These are phyloP conservation scores for Trichoderma asperellum DNA, from an alignment of 2,329 filamentous ascomycete genomes.

Conservation along the genomic window DNA sequence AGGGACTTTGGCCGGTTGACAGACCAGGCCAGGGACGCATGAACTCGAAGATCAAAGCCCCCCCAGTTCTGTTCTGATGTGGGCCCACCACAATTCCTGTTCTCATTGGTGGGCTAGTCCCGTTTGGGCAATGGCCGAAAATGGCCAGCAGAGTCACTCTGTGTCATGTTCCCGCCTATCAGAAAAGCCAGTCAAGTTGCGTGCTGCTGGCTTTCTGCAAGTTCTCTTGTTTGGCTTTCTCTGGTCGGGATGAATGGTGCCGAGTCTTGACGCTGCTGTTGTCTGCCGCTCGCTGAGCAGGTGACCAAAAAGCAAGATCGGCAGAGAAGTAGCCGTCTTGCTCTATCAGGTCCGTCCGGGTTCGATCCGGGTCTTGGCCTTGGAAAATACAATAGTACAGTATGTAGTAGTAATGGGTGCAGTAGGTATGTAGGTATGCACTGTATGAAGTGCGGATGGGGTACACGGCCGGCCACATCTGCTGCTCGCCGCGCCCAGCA, in stretches of 20 bases:
- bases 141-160: conserved; percentile 1
- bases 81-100: not conserved
- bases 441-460: not conserved
- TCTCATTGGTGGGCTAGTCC: not conserved
- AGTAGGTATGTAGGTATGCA: not conserved
- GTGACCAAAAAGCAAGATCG: not conserved
- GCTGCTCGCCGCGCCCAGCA: not conserved
- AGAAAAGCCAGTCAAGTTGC: conserved; percentile 11
- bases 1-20: not conserved
- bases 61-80: not conserved
- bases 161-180: conserved; percentile 2
- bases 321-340: not conserved
- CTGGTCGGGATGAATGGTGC: conserved; percentile 1
- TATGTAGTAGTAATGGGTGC: not conserved
- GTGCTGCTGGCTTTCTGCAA: conserved; percentile 1
- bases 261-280: not conserved
- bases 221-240: not conserved
- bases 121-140: conserved; percentile 23
- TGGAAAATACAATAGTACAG: not conserved
- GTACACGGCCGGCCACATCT: not conserved
- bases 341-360: not conserved
- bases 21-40: not conserved
- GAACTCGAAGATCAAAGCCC: not conserved
- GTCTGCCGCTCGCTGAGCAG: not conserved
- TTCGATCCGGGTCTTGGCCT: not conserved